These are phyloP conservation scores for Bacterosira constricta DNA, from an alignment of 108 stramenopile genomes.

Conservation along the genomic window DNA sequence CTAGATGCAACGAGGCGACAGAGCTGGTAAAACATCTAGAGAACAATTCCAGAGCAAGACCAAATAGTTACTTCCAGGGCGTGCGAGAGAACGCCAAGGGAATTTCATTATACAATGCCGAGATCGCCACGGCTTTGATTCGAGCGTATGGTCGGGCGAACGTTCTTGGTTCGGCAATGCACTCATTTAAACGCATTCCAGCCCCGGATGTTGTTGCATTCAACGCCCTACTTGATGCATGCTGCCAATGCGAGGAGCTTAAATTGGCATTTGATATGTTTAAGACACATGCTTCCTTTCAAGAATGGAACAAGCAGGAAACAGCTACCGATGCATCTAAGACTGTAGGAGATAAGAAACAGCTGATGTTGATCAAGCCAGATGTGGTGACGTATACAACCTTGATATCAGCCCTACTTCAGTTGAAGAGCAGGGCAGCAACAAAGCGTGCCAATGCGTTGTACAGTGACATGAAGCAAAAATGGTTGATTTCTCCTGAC, in stretches of 20 bases:
- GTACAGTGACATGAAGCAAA: conserved; percentile 73
- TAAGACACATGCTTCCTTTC: conserved; percentile 48
- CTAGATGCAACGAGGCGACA: conserved; percentile 66
- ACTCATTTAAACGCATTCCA: conserved; percentile 50
- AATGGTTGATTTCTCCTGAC: conserved; percentile 64
- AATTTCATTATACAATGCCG: conserved; percentile 51
- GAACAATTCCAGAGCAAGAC: neutral
- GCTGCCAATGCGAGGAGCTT: conserved; percentile 55
- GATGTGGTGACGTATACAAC: conserved; percentile 83
- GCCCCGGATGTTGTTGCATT: conserved; percentile 74
- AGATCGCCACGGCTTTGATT: conserved; percentile 71
- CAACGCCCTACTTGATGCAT: conserved; percentile 77
- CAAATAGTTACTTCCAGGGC: neutral
- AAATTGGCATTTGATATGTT: conserved; percentile 64
- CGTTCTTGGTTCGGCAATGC: conserved; percentile 59
- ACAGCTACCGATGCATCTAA: neutral
- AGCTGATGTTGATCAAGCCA: conserved; percentile 30
- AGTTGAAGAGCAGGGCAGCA: conserved; percentile 51
- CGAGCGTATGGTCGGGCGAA: conserved; percentile 57
- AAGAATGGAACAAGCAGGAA: conserved; percentile 16
- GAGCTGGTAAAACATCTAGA: conserved; percentile 60
- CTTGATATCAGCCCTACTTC: conserved; percentile 62
- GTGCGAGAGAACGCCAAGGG: neutral
- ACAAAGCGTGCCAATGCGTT: conserved; percentile 47
- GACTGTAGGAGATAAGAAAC: neutral